Evolutionary conservation across 139 green algal species (phyloP), one percentile per base, ranked within the genome.

Genomic region (Microglena sp.): DNA sequence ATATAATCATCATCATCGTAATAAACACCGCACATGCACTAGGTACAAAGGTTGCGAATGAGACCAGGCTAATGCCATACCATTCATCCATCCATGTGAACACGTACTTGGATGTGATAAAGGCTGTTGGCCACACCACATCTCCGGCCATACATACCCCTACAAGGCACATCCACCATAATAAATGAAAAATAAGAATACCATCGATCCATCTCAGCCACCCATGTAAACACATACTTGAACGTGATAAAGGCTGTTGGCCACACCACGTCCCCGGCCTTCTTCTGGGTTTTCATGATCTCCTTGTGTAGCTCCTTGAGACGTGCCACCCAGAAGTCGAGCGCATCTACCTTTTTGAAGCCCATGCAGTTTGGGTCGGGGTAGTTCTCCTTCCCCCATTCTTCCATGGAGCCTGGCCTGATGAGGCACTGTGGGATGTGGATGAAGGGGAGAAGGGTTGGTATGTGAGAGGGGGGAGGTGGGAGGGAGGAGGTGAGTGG

Each of bases 241-340:
- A 87, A 83, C 6, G 79, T 83, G 0, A 87, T 73, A 62, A 87
- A 87, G 1, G 79, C 81, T 8, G 81, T 67, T 26, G 68, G 35
- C 29, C 65, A 61, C 2, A 60, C 46, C 28, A 63, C 35, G 11
- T 60, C 28, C 1, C 4, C 30, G 34, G 72, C 59, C 26, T 66
- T 45, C 1, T 22, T 2, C 61, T 74, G 72, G 45, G 67, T 45
- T 29, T 45, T 45, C 32, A 65, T 28, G 27, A 89, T 83, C 22
- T 66, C 11, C 15, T 64, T 40, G 60, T 68, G 40, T 31, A 64
- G 8, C 56, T 64, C 56, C 15, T 44, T 8, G 8, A 64, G 56
- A 21, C 56, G 56, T 11, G 56, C 56, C 29, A 74, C 35, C 59
- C 60, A 74, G 8, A 32, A 67, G 24, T 68, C 60, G 31, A 75